Evolutionary conservation across 768 basidiomycete genomes (phyloP).

Genomic region (Lyophyllum atratum): DNA sequence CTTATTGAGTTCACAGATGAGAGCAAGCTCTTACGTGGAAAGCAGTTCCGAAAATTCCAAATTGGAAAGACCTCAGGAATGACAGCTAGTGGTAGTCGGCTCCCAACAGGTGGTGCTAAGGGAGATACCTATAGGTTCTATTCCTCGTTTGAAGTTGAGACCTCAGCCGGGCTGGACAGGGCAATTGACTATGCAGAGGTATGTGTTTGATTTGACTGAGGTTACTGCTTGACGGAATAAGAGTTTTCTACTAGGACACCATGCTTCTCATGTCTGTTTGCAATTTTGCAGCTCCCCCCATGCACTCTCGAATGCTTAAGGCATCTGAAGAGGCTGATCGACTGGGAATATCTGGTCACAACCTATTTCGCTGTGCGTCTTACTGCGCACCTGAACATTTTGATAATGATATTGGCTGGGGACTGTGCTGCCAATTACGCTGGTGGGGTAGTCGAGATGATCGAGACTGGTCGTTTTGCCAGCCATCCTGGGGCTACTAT

Average conservation of each 20-base stretch:
- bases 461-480: neutral
- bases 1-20: neutral
- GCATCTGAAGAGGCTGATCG: neutral
- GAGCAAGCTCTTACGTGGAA: neutral
- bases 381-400: neutral
- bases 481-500: neutral
- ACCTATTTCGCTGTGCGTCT: neutral
- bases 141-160: neutral
- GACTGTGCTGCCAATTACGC: neutral
- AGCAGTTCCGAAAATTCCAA: neutral
- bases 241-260: neutral
- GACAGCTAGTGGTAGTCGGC: neutral
- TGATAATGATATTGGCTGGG: neutral
- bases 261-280: neutral
- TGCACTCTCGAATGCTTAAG: neutral
- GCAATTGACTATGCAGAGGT: neutral
- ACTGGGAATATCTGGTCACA: neutral
- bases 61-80: neutral
- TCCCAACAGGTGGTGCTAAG: neutral
- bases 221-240: neutral
- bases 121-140: neutral
- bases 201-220: neutral
- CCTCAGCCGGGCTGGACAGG: neutral
- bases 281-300: neutral
- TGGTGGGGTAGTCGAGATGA: neutral